Evolutionary conservation across 164 flowering plant genomes (phyloP).

Genomic region (Vitis riparia): DNA sequence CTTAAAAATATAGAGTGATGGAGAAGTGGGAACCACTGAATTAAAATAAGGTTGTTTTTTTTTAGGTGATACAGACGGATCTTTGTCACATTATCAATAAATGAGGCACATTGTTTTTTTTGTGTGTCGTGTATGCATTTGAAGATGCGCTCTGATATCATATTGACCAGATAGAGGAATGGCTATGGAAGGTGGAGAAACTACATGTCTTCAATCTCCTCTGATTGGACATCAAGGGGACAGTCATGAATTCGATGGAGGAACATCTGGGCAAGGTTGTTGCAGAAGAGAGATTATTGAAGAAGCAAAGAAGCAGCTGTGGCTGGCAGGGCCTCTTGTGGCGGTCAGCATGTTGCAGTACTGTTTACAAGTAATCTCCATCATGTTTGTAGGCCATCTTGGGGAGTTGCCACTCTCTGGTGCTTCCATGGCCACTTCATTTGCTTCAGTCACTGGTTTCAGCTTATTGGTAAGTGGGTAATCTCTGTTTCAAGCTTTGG

Average conservation of each 20-base stretch:
- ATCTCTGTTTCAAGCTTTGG: too few species aligned
- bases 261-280: not conserved
- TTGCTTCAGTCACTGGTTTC: conserved; percentile 56
- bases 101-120: too few species aligned
- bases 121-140: too few species aligned
- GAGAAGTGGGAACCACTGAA: too few species aligned
- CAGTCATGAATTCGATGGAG: not conserved
- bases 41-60: too few species aligned
- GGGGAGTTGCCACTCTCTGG: conserved; percentile 51
- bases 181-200: not conserved
- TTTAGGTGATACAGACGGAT: too few species aligned
- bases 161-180: not conserved
- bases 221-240: conserved; percentile 1
- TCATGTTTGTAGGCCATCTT: conserved; percentile 55
- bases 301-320: conserved; percentile 36
- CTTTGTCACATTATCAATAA: too few species aligned
- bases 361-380: conserved; percentile 43
- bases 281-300: conserved; percentile 10
- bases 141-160: too few species aligned
- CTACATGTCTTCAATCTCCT: not conserved
- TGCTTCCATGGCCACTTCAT: conserved; percentile 61
- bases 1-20: too few species aligned
- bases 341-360: conserved; percentile 37
- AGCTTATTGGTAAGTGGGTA: conserved; percentile 37
- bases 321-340: conserved; percentile 48